These are phyloP conservation scores for Barnettozyma hawaiiensis DNA, from an alignment of 1,139 yeast species.

Conservation along the genomic window DNA sequence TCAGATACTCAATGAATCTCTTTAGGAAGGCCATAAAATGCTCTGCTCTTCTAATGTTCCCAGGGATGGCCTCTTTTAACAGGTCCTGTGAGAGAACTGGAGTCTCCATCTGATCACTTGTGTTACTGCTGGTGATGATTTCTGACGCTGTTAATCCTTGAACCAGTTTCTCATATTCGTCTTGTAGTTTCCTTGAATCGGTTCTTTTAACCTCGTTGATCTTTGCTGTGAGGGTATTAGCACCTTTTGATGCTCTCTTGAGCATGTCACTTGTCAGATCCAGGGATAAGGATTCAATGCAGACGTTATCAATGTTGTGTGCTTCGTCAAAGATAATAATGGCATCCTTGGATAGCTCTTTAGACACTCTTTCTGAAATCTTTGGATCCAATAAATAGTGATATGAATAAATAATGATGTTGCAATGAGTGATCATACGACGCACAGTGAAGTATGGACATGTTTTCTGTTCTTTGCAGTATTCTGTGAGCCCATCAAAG, in stretches of 20 bases:
- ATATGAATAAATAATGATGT: constrained; percentile 90
- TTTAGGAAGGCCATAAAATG: constrained; percentile 91
- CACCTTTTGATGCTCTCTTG: constrained; percentile 78
- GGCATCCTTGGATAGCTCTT: constrained; percentile 85
- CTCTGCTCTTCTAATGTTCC: constrained; percentile 93
- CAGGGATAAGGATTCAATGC: constrained; percentile 89
- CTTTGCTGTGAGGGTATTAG: constrained; percentile 63
- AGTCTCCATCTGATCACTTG: constrained; percentile 79
- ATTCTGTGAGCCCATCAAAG: constrained; percentile 72
- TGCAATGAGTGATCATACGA: constrained; percentile 95
- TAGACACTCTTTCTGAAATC: constrained; percentile 91
- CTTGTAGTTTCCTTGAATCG: constrained; percentile 78
- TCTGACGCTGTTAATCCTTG: constrained; percentile 83
- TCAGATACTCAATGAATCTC: constrained; percentile 87
- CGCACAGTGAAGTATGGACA: constrained; percentile 98
- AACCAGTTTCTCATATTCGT: constrained; percentile 86
- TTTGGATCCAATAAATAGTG: constrained; percentile 95
- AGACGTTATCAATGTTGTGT: constrained; percentile 96
- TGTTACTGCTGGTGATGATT: constrained; percentile 48
- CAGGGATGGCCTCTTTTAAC: constrained; percentile 91
- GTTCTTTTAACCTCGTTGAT: constrained; percentile 78
- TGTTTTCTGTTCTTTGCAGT: constrained; percentile 71
- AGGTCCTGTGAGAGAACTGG: constrained; percentile 85
- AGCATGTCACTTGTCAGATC: constrained; percentile 82
- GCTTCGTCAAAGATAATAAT: constrained; percentile 97